Base-by-base conservation (phyloP, 768 basidiomycete genomes). In the Dentipellis sp. region DNA sequence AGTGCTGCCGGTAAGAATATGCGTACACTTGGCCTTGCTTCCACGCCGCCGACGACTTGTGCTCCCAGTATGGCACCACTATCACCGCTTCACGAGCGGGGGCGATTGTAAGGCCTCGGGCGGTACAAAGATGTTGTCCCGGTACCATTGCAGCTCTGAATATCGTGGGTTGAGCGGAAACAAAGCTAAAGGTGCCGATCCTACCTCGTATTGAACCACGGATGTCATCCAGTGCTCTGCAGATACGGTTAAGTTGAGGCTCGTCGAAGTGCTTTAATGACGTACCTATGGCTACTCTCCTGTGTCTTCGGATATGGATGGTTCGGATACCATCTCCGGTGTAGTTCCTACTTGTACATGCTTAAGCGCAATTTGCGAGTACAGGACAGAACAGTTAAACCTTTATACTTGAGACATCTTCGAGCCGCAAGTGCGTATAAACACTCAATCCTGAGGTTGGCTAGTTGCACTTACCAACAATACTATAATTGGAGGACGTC, bases 221-320 rank as follows among this genome's bases (percentile, higher is more conserved):
- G 57, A 94, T 94, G 62, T 95, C 93, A 58, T 88, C 86, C 59
- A 92, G 67, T 2, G 93, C 93, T 29, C 91, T 94, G 64, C 6
- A 35, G 19, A 21, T 39, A 50, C n/a, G 56, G 53, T 14, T 12
- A 38, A 52, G 29, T 45, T 12, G 47, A 19, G 29, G 29, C 6
- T 29, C 6, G 29, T 29, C 29, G 29, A 29, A 29, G 29, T 29
- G 29, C 6, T 6, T 29, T 29, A 29, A 29, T 29, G 29, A 29
- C 66, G 35, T 50, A 84, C 90, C 89, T 75, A 66, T 91, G 89
- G 17, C 65, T 74, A 52, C 66, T 76, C 54, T 75, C 78, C 3
- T 19, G 55, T 38, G 55, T 59, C 21, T 63, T 61, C 0, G 69
- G 68, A 29, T 54, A 56, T 14, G 62, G 56, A 3, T 50, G 58